These are phyloP conservation scores for Dothistroma pini DNA, from an alignment of 2,329 filamentous ascomycete species.

Conservation along the genomic window DNA sequence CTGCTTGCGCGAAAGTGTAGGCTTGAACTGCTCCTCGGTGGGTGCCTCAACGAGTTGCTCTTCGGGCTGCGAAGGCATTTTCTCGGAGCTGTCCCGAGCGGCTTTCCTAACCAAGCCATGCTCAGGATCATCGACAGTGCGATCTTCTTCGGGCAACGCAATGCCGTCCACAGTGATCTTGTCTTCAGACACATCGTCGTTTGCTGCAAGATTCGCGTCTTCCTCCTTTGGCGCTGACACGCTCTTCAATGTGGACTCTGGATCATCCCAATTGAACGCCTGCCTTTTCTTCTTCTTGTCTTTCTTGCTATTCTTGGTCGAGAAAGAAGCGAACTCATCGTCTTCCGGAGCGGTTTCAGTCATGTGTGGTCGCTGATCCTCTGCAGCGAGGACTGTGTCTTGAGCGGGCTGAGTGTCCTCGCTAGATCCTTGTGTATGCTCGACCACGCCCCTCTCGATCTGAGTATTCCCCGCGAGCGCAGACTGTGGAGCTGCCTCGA, in stretches of 20 bases:
- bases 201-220: not conserved
- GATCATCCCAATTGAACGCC: slow-evolving; percentile 8
- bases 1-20: slow-evolving; percentile 8
- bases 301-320: slow-evolving; percentile 38
- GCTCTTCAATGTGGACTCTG: not conserved
- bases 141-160: not conserved
- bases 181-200: not conserved
- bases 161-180: not conserved
- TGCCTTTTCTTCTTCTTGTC: slow-evolving; percentile 37
- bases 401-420: not conserved
- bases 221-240: not conserved
- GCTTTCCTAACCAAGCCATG: not conserved
- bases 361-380: not conserved
- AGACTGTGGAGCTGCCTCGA: not conserved
- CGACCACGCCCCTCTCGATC: not conserved
- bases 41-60: not conserved
- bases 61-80: too few relatives aligned
- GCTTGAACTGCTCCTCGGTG: slow-evolving; percentile 3
- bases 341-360: not conserved
- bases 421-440: not conserved
- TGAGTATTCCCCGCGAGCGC: not conserved
- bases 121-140: slow-evolving; percentile 7
- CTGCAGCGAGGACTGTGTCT: not conserved
- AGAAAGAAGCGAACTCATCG: not conserved
- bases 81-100: not conserved